A percentile compares a stretch with the other conserved stretches of the same genome.
phyloP scores from a whole-genome alignment of 768 basidiomycete genomes.

The Rhodotorula paludigena region DNA sequence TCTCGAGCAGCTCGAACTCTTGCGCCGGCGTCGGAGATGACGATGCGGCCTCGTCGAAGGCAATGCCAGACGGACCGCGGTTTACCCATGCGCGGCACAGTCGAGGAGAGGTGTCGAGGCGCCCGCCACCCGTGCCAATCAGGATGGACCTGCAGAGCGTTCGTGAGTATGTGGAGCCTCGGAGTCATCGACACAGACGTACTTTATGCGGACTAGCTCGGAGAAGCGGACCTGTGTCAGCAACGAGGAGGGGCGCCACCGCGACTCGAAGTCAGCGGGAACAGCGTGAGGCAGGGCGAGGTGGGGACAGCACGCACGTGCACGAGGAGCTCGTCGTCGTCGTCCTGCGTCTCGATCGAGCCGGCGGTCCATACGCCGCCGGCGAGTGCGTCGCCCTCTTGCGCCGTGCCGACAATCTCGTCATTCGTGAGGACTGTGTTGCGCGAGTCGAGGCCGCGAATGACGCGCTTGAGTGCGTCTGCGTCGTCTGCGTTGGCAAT shows the following conservation, averaged over 20 bases:
- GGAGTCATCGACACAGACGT: no score
- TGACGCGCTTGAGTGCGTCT: slow-evolving; percentile 17
- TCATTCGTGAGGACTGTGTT: slow-evolving; percentile 39
- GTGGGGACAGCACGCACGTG: slow-evolving; percentile 15
- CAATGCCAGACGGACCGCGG: slow-evolving; percentile 14
- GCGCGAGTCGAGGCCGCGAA: slow-evolving; percentile 38
- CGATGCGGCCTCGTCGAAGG: slow-evolving; percentile 29
- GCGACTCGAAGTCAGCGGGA: neutral
- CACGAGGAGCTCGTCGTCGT: slow-evolving; percentile 39
- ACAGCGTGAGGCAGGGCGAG: neutral
- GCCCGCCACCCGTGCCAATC: slow-evolving; percentile 38
- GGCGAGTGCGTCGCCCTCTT: neutral
- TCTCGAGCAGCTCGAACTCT: slow-evolving; percentile 40
- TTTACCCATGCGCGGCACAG: slow-evolving; percentile 40
- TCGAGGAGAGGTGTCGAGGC: slow-evolving; percentile 19
- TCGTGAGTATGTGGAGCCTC: no score
- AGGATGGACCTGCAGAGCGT: slow-evolving; percentile 23
- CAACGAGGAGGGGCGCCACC: neutral
- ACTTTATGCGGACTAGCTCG: slow-evolving; percentile 40
- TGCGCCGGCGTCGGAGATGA: slow-evolving; percentile 24
- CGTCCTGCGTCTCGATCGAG: slow-evolving; percentile 35
- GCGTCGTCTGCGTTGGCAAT: neutral
- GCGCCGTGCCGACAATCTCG: slow-evolving; percentile 23
- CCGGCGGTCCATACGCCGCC: slow-evolving; percentile 26
- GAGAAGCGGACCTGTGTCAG: slow-evolving; percentile 19